Evolutionary conservation across 2,329 filamentous ascomycete species (phyloP).

Genomic region (Xylariaceae sp.): DNA sequence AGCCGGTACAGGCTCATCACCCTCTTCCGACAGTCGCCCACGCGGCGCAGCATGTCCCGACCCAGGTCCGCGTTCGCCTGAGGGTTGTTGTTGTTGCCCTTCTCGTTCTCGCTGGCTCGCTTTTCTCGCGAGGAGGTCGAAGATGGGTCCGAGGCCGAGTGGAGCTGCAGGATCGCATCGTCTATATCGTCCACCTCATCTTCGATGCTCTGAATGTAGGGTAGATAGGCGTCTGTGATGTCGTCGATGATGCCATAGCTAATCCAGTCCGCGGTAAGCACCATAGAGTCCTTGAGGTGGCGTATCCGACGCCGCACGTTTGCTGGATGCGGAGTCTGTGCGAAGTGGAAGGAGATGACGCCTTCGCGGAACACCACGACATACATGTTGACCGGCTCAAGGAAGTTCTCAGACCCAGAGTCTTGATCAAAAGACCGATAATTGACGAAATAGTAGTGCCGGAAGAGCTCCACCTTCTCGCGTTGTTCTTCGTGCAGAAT

Average conservation of each 20-base stretch:
- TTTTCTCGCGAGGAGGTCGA: constrained; percentile 30
- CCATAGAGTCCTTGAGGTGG: constrained; percentile 87
- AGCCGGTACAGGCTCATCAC: constrained; percentile 94
- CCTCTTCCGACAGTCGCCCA: constrained; percentile 91
- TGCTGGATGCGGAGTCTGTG: constrained; percentile 89
- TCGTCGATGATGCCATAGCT: constrained; percentile 97
- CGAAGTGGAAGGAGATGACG: constrained; percentile 93
- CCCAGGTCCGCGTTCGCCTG: constrained; percentile 42
- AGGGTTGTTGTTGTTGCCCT: constrained; percentile 39
- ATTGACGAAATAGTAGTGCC: constrained; percentile 97
- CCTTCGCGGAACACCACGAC: constrained; percentile 95
- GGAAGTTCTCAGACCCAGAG: constrained; percentile 75
- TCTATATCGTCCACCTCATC: constrained; percentile 97
- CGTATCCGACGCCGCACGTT: constrained; percentile 92
- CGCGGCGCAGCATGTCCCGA: constrained; percentile 81
- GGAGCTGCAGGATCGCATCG: constrained; percentile 77
- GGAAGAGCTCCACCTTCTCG: constrained; percentile 96
- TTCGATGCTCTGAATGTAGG: constrained; percentile 86
- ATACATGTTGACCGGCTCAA: constrained; percentile 96
- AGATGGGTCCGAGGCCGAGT: constrained; percentile 47
- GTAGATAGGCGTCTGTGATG: constrained; percentile 93
- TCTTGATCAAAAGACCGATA: constrained; percentile 98
- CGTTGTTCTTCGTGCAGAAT: constrained; percentile 96
- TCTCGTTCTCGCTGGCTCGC: constrained; percentile 26
- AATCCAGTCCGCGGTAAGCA: constrained; percentile 93